Percentiles rank a stretch among this genome's conserved stretches.
phyloP scores from a whole-genome alignment of 2,329 filamentous ascomycete species.

The Knufia fluminis region DNA sequence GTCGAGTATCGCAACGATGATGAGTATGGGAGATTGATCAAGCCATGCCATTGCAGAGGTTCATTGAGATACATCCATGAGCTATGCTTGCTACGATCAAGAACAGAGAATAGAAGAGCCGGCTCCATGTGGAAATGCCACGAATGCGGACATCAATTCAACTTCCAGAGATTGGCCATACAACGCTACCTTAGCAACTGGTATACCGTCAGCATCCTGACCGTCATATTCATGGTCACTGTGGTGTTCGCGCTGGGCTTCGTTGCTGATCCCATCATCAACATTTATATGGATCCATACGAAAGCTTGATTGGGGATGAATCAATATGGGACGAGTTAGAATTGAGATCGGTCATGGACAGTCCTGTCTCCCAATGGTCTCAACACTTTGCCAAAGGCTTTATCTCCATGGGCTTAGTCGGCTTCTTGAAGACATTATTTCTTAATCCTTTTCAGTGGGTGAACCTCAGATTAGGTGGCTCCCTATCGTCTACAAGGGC shows the following conservation, averaged over 20 bases:
- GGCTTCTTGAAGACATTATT: slow-evolving; percentile 74
- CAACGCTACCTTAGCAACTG: slow-evolving; percentile 51
- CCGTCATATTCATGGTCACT: slow-evolving; percentile 59
- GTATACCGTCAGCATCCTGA: slow-evolving; percentile 60
- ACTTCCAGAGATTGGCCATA: slow-evolving; percentile 20
- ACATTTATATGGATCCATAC: slow-evolving; percentile 72
- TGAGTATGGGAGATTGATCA: slow-evolving; percentile 63
- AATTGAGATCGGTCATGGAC: slow-evolving; percentile 12
- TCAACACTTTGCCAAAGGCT: slow-evolving; percentile 78
- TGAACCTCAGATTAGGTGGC: slow-evolving; percentile 58
- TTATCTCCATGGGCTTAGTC: slow-evolving; percentile 79
- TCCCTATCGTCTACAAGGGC: slow-evolving; percentile 29
- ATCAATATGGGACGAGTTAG: slow-evolving; percentile 27
- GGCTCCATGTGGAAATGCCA: slow-evolving; percentile 23
- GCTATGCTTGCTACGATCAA: slow-evolving; percentile 75
- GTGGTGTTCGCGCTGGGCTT: slow-evolving; percentile 80
- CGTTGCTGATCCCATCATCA: slow-evolving; percentile 83
- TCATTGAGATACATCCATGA: slow-evolving; percentile 92
- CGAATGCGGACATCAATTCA: slow-evolving; percentile 21
- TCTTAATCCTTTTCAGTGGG: slow-evolving; percentile 65
- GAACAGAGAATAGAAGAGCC: slow-evolving; percentile 55
- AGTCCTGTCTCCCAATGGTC: slow-evolving; percentile 52
- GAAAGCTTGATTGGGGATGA: slow-evolving; percentile 43
- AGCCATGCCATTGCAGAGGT: slow-evolving; percentile 88
- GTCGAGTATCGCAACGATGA: slow-evolving; percentile 68